phyloP scores from a whole-genome alignment of 768 basidiomycete species.

The Boletus rubroflammeus region DNA sequence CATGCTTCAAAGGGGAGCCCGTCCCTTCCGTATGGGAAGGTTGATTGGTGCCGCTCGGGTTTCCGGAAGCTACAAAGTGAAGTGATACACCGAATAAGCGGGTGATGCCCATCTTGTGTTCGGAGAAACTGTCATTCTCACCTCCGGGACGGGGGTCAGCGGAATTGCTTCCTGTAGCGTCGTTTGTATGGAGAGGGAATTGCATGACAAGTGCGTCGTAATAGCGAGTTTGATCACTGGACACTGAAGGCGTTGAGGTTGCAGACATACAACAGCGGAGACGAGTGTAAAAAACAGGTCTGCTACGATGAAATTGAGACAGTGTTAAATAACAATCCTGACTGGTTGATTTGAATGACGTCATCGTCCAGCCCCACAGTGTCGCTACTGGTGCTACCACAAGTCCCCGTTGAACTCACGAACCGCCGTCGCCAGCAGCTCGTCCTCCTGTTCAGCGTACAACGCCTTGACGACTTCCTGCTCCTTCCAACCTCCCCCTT shows the following conservation, averaged over 20 bases:
- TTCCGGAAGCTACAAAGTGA: not conserved
- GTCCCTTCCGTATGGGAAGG: not conserved
- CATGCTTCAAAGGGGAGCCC: not conserved
- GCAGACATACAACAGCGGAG: constrained; percentile 11
- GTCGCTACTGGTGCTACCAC: constrained; percentile 7
- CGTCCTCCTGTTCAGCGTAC: constrained; percentile 32
- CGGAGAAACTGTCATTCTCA: not conserved
- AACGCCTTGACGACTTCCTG: constrained; percentile 36
- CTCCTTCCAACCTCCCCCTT: constrained; percentile 34
- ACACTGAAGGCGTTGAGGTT: constrained; percentile 12
- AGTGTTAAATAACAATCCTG: constrained; percentile 22
- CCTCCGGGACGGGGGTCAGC: not conserved
- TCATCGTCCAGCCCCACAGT: constrained; percentile 21
- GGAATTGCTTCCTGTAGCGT: not conserved
- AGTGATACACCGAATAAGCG: not conserved
- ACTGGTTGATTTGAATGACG: constrained; percentile 13
- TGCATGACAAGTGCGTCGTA: constrained; percentile 45
- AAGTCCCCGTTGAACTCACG: constrained; percentile 28
- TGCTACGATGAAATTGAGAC: not conserved
- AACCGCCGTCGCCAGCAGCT: constrained; percentile 22
- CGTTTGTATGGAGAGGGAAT: not conserved
- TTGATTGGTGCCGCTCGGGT: not conserved
- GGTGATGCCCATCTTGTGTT: not conserved
- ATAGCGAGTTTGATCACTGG: constrained; percentile 39
- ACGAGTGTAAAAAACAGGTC: not conserved